Evolutionary conservation across 2,329 filamentous ascomycete species (phyloP), one percentile per base, ranked within the genome.

Genomic region (Colletotrichum sp.): DNA sequence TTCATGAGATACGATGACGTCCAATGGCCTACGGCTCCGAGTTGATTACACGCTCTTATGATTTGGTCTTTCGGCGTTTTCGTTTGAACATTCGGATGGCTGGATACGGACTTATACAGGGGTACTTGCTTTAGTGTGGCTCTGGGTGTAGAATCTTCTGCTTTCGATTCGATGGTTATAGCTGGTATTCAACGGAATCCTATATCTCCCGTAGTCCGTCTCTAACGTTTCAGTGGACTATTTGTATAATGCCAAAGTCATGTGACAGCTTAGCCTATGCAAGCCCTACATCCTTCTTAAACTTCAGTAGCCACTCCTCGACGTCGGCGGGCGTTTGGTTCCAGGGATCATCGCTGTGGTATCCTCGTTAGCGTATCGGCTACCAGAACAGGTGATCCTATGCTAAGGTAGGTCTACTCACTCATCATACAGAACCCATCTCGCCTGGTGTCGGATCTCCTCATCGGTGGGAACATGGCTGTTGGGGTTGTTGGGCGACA

Each of bases 401-500:
- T 34, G 12, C 19, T 6, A n/a, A n/a, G n/a, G n/a, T n/a, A 39
- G 44, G 30, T 3, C 16, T 19, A 68, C 81, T 78, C 30, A 82
- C 81, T 81, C 80, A 25, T 82, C 82, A 6, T 79, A 80, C 36
- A 81, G 69, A 30, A 85, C 83, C 71, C 80, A 81, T 2, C 82
- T 79, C 3, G 83, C 84, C 72, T 85, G 81, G 8, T 79, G 76
- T 25, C 83, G 78, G 1, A 86, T 72, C 39, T 86, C 84, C 7
- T 82, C 81, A 22, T 86, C 84, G 0, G 82, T 85, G 0, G 84
- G 84, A 0, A 83, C 68, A 4, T 81, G 80, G 16, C 69, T 81
- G 66, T 79, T 79, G 3, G 81, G 81, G 13, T 82, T 82, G 11
- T 79, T 80, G 65, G 77, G 83, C 19, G 79, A 84, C 82, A 80